Evolutionary conservation across 495 filamentous ascomycete species (phyloP), one percentile per base, ranked within the genome.

Genomic region (Pseudomonodictys pantanalensis): DNA sequence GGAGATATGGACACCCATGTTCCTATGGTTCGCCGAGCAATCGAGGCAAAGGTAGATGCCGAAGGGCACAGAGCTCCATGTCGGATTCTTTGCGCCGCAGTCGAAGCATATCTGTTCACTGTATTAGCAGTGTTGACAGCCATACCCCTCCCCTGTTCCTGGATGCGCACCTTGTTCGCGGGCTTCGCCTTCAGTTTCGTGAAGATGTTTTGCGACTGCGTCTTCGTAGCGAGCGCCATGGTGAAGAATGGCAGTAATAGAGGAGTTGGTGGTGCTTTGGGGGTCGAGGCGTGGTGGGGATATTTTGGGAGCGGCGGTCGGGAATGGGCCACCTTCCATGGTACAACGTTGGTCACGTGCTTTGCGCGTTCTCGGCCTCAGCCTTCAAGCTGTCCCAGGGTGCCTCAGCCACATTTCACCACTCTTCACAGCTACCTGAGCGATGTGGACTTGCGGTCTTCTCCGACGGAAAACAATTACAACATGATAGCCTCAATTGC

Each of bases 31-130:
- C 41, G 70, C 70, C 58, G 91, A 96, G 77, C 93, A 98, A 75
- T 97, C 95, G 58, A 98, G 86, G 69, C 93, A 98, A 39, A 98
- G 84, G 76, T 97, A 98, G 73, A 98, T 97, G 68, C 89, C 93
- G 60, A 97, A 90, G 33, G 92, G 91, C 17, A 97, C 92, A 17
- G 92, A 97, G 3, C 92, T 91, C 93, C 93, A 98, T 32, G 93
- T 97, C 43, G 95, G 95, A 64, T 96, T 97, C 73, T 97, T 97
- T 49, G 88, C 85, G 66, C 87, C 86, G 75, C 93, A 98, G 77
- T 98, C 93, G 71, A 97, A 97, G 79, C 93, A 98, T 77, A 95
- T 79, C 62, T 66, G 28, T 51, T 29, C 32, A 22, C 39, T 24
- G 11, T 28, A 53, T 61, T 10, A 57, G 58, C 47, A 17, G 38